phyloP scores from a whole-genome alignment of 2,329 filamentous ascomycete species.

The Colletotrichum sp. region DNA sequence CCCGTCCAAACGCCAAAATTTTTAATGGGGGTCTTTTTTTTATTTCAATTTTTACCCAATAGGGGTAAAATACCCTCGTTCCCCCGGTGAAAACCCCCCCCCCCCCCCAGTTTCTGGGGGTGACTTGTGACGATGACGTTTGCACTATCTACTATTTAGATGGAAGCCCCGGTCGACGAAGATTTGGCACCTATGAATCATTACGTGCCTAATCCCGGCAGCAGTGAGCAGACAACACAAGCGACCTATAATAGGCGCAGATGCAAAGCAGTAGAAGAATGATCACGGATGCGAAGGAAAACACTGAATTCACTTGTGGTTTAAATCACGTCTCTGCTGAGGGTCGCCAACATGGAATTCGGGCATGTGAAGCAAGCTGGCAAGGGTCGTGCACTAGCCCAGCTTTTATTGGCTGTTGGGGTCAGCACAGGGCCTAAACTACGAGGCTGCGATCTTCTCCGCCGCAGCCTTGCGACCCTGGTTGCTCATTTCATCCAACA shows the following conservation, averaged over 20 bases:
- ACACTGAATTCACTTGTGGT: neutral
- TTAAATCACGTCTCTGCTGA: neutral
- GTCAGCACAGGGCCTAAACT: neutral
- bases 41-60: too few species aligned
- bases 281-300: neutral
- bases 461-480: neutral
- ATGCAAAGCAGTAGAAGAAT: neutral
- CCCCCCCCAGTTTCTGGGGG: neutral
- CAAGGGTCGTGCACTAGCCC: neutral
- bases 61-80: too few species aligned
- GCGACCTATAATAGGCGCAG: neutral
- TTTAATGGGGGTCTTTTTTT: too few species aligned
- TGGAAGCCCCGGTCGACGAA: neutral
- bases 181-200: neutral
- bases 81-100: too few species aligned
- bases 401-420: neutral
- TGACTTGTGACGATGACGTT: neutral
- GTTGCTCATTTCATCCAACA: neutral
- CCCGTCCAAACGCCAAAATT: too few species aligned
- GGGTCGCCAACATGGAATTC: neutral
- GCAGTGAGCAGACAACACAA: neutral
- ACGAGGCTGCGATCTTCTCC: conserved; percentile 13
- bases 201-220: neutral
- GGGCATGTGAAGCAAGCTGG: neutral
- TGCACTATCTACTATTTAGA: neutral